Conservation (phyloP, 352 stramenopile genomes). For the Pythium guiyangense region DNA sequence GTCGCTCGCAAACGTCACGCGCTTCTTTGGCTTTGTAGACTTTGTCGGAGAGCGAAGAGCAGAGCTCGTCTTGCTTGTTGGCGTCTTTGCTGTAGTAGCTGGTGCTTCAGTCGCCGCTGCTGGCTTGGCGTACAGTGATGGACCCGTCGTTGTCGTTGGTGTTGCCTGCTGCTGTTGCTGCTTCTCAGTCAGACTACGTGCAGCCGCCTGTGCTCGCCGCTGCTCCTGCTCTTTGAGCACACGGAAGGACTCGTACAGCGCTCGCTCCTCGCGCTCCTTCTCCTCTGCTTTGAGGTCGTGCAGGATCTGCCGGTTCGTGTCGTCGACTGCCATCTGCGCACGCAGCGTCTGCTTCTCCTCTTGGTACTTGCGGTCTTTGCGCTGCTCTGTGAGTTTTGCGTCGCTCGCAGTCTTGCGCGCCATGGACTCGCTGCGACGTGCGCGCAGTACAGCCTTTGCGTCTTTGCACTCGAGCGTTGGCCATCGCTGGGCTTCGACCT, state of each 20-base stretch:
- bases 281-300: constrained; percentile 70
- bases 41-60: too few relatives aligned
- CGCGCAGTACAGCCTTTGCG: constrained; percentile 28
- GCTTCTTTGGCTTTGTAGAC: constrained; percentile 19
- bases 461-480: constrained; percentile 30
- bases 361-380: constrained; percentile 47
- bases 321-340: constrained; percentile 78
- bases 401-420: constrained; percentile 45
- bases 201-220: not conserved
- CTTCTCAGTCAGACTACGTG: not conserved
- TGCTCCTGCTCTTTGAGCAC: constrained; percentile 28
- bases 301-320: constrained; percentile 68
- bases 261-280: constrained; percentile 69
- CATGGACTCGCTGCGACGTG: constrained; percentile 58
- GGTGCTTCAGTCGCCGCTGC: not conserved
- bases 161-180: constrained; percentile 6
- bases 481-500: constrained; percentile 29
- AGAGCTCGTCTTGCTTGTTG: not conserved
- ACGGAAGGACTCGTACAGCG: constrained; percentile 75
- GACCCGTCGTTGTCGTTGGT: not conserved
- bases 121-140: not conserved
- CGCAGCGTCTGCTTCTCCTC: constrained; percentile 75
- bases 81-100: not conserved
- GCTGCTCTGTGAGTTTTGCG: constrained; percentile 30
- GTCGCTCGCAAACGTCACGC: constrained; percentile 38